Evolutionary conservation across 1,284 basidiomycete species (phyloP), one percentile per base, ranked within the genome.

Genomic region (Clitocybe nebularis): DNA sequence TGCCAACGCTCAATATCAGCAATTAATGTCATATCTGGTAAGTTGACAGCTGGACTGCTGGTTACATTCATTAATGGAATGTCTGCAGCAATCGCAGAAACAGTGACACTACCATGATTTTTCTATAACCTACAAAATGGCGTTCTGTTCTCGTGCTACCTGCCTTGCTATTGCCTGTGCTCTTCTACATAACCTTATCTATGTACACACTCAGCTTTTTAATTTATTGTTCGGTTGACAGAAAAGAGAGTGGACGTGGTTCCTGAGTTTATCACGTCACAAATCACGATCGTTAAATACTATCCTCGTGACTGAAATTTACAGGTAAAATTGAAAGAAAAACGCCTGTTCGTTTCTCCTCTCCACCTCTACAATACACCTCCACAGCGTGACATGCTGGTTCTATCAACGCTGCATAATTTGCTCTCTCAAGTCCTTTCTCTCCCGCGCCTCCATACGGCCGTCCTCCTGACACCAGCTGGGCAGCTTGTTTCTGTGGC

Each of bases 401-500:
- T 78, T 48, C 69, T 84, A 36, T 72, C 78, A 22, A 75, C 75
- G 39, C 63, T 84, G 23, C 76, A 80, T 53, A 71, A 67, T 42
- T 64, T 80, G n/a, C 71, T 84, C 20, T 66, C 71, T 14, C 74
- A 78, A 56, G 67, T 79, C 10, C 63, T 83, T 11, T 59, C 67
- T n/a, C 65, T 70, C 10, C 75, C 76, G 0, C 60, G 65, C 23
- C 53, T 84, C 33, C 81, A 84, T 52, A 82, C 81, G 1, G 80
- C 75, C 0, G 71, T 75, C 32, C 69, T 85, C 10, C 67, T 83
- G 47, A 81, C 81, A 19, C 73, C 79, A 7, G 61, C 75, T 19
- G 82, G 82, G 5, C 75, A 82, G 52, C 69, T 85, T 9, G 67
- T 85, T 11, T 79, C 77, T 6, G 75, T 69, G 49, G 72, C 76